Evolutionary conservation across 176 grass and related monocot species (phyloP).

Genomic region (Musa troglodytarum): DNA sequence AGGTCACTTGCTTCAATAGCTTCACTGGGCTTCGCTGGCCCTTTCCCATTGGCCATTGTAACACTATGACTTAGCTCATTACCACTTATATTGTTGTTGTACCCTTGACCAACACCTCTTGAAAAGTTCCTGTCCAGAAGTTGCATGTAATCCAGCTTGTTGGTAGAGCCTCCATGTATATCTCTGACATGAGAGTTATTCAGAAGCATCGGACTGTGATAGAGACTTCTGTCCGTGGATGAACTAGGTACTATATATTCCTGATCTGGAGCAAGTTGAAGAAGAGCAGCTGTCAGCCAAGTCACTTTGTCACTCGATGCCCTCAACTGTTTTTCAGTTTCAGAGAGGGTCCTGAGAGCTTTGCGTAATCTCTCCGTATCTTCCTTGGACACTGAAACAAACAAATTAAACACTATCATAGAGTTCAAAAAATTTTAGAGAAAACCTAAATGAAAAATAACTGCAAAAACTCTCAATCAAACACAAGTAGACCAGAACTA

Average conservation of each 20-base stretch:
- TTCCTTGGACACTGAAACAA: constrained; percentile 53
- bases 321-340: constrained; percentile 74
- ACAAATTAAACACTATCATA: constrained; percentile 20
- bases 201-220: constrained; percentile 25
- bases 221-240: constrained; percentile 49
- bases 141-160: constrained; percentile 25
- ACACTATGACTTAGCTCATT: constrained; percentile 16
- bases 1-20: constrained; percentile 34
- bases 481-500: neutral
- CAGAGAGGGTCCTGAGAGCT: constrained; percentile 53
- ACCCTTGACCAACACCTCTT: constrained; percentile 18
- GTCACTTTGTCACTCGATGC: constrained; percentile 58
- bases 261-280: constrained; percentile 82
- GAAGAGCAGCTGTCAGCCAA: constrained; percentile 71
- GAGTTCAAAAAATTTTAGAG: neutral
- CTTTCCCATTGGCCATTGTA: constrained; percentile 21
- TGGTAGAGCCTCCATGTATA: constrained; percentile 20
- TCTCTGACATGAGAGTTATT: constrained; percentile 15
- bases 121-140: constrained; percentile 20
- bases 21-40: constrained; percentile 20
- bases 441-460: neutral
- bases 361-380: constrained; percentile 70
- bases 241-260: constrained; percentile 65
- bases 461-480: neutral
- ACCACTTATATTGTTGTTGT: constrained; percentile 23